phyloP scores from a whole-genome alignment of 2,329 filamentous ascomycete genomes.

The Colletotrichum melonis region DNA sequence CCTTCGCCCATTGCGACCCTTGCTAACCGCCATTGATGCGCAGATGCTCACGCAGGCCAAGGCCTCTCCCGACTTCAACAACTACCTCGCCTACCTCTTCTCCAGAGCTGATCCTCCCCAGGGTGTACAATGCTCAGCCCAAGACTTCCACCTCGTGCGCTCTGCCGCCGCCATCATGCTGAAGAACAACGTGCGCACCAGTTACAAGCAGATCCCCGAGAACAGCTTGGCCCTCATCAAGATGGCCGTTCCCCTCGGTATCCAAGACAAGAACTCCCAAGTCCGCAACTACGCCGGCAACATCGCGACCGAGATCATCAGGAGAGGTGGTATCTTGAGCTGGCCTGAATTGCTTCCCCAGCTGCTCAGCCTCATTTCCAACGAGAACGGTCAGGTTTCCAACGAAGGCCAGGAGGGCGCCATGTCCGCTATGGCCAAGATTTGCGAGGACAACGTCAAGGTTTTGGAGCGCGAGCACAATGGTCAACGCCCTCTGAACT shows the following conservation, averaged over 20 bases:
- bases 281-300: conserved; percentile 92
- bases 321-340: conserved; percentile 83
- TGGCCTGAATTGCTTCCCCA: conserved; percentile 94
- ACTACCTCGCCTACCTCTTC: conserved; percentile 94
- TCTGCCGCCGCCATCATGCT: conserved; percentile 93
- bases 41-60: conserved; percentile 96
- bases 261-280: conserved; percentile 84
- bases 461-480: conserved; percentile 88
- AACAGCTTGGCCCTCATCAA: conserved; percentile 81
- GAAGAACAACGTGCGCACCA: conserved; percentile 88
- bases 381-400: conserved; percentile 74
- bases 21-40: conserved; percentile 38
- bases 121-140: conserved; percentile 67
- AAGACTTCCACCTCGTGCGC: conserved; percentile 80
- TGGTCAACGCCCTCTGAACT: conserved; percentile 86
- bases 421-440: conserved; percentile 92
- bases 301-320: conserved; percentile 92
- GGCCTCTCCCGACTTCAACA: conserved; percentile 91
- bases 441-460: conserved; percentile 95
- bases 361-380: conserved; percentile 81
- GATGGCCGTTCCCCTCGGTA: conserved; percentile 78
- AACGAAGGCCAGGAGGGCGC: conserved; percentile 87
- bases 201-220: conserved; percentile 81
- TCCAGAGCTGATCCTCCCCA: conserved; percentile 74
- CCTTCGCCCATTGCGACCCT: conserved; percentile 18